Conservation (phyloP, 1,284 basidiomycete species). For the Cutaneotrichosporon dermatis region DNA sequence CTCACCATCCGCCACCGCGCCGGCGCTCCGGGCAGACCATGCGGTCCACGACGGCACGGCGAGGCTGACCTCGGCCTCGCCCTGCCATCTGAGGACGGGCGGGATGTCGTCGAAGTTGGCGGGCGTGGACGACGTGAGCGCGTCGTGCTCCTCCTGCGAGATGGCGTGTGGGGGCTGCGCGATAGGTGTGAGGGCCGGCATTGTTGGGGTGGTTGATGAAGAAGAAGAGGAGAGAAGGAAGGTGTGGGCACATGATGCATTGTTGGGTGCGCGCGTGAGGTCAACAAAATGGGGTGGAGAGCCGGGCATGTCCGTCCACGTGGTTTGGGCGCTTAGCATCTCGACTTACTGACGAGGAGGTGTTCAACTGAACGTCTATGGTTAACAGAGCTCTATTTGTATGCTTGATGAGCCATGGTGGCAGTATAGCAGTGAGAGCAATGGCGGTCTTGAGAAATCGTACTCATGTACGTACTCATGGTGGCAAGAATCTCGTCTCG, state of each 20-base stretch:
- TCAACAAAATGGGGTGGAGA: no score
- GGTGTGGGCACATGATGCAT: neutral
- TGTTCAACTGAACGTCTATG: no score
- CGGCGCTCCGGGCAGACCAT: conserved; percentile 22
- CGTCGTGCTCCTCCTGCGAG: conserved; percentile 64
- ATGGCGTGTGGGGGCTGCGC: conserved; percentile 46
- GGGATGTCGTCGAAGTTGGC: conserved; percentile 73
- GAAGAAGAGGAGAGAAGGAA: neutral
- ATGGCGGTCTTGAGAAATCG: no score
- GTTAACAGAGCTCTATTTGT: no score
- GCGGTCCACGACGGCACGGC: conserved; percentile 60
- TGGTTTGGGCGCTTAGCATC: no score
- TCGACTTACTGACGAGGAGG: no score
- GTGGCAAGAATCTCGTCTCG: no score
- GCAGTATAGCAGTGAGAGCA: no score
- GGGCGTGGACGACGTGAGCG: conserved; percentile 68
- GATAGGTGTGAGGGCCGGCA: conserved; percentile 14
- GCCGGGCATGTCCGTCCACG: no score
- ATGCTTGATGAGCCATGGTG: no score
- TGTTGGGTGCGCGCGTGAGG: no score
- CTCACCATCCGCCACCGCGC: neutral
- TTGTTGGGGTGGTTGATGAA: neutral
- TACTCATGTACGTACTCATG: no score
- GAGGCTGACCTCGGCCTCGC: conserved; percentile 63
- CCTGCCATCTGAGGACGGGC: conserved; percentile 66